These are phyloP conservation scores for Aspergillus felis DNA, from an alignment of 2,329 filamentous ascomycete species.

Conservation along the genomic window DNA sequence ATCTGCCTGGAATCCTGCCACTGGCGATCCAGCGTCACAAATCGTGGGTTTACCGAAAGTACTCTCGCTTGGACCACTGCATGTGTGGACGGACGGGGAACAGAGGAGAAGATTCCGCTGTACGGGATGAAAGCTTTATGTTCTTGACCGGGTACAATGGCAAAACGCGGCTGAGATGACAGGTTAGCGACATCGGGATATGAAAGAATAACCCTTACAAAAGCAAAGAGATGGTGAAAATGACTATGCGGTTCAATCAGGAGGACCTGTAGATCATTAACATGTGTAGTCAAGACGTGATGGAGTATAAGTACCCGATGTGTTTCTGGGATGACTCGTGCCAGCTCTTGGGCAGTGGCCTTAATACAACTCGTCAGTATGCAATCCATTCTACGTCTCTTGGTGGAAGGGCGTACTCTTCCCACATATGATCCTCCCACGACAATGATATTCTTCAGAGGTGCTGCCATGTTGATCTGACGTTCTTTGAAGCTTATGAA, in stretches of 20 bases:
- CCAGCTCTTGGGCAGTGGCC: constrained; percentile 34
- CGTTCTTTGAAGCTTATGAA: not conserved
- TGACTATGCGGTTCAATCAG: constrained; percentile 34
- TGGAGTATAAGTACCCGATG: constrained; percentile 25
- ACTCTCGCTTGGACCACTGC: constrained; percentile 31
- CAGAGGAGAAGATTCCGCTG: constrained; percentile 25
- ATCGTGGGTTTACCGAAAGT: constrained; percentile 23
- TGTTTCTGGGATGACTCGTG: constrained; percentile 29
- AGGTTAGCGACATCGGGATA: not conserved
- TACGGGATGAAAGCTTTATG: constrained; percentile 37
- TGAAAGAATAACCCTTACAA: constrained; percentile 17
- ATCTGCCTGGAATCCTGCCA: constrained; percentile 31
- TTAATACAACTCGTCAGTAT: constrained; percentile 11
- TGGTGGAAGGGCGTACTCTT: constrained; percentile 18
- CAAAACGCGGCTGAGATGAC: constrained; percentile 27
- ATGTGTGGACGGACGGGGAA: constrained; percentile 21
- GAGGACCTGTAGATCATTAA: constrained; percentile 20
- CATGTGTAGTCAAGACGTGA: not conserved
- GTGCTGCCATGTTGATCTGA: constrained; percentile 19
- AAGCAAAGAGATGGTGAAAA: constrained; percentile 35
- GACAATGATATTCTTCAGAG: constrained; percentile 34
- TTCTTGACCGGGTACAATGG: constrained; percentile 32
- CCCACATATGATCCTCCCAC: constrained; percentile 37
- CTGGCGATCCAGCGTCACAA: constrained; percentile 31
- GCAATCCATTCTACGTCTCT: not conserved